Conservation (phyloP, 2,329 filamentous ascomycete species). For the Neonectria sp. region DNA sequence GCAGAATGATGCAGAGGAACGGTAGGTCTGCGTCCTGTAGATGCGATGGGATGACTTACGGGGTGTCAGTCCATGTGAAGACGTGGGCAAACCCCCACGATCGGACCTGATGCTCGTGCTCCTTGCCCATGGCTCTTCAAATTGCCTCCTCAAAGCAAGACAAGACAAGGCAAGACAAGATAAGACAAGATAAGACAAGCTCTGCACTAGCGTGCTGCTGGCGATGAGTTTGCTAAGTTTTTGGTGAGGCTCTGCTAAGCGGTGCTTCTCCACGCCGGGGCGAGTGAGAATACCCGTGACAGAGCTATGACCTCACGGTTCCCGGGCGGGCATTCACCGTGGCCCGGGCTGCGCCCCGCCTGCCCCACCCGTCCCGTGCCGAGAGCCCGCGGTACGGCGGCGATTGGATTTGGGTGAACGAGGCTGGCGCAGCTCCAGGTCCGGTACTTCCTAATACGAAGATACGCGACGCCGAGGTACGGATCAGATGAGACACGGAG, state of each 20-base stretch:
- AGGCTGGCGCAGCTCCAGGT: neutral
- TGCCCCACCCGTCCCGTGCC: constrained; percentile 37
- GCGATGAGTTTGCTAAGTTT: neutral
- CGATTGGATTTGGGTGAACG: neutral
- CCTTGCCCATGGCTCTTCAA: constrained; percentile 10
- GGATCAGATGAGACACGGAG: neutral
- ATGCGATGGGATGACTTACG: constrained; percentile 65
- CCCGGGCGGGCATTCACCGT: neutral
- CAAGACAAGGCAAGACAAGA: neutral
- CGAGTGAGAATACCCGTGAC: constrained; percentile 1
- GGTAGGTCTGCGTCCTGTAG: neutral
- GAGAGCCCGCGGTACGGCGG: constrained; percentile 10
- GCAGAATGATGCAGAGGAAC: constrained; percentile 12
- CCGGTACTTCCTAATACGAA: neutral
- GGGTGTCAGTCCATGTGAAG: constrained; percentile 80
- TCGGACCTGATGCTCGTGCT: constrained; percentile 64
- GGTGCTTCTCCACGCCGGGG: constrained; percentile 7
- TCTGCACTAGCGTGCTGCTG: neutral
- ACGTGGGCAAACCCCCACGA: constrained; percentile 79
- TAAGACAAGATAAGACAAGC: neutral
- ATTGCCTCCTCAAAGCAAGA: no score
- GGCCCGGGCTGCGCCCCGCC: constrained; percentile 37
- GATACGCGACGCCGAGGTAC: neutral
- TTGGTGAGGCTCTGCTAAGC: constrained; percentile 26
- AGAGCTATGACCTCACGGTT: constrained; percentile 40